These are phyloP conservation scores for Wickerhamiella galacta DNA, from an alignment of 805 yeast genomes.

Conservation along the genomic window DNA sequence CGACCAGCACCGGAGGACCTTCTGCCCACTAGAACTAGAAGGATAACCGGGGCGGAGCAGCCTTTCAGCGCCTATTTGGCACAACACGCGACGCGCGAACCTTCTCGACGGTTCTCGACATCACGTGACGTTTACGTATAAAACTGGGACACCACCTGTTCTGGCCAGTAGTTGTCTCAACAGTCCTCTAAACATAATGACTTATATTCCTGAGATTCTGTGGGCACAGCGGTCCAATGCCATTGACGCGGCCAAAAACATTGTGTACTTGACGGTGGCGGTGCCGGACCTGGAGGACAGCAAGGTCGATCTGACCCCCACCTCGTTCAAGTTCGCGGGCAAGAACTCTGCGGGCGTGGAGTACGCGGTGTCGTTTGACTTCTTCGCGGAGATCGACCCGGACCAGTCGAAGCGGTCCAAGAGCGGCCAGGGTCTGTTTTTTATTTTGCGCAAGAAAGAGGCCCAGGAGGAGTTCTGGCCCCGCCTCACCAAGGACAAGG, in stretches of 20 bases:
- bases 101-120: too few relatives aligned
- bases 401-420: constrained; percentile 40
- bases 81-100: too few relatives aligned
- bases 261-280: constrained; percentile 56
- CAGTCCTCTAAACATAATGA: background rate
- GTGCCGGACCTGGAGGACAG: constrained; percentile 53
- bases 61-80: too few relatives aligned
- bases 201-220: constrained; percentile 38
- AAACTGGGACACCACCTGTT: too few relatives aligned
- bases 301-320: constrained; percentile 42
- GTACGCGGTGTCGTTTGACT: constrained; percentile 55
- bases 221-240: constrained; percentile 96
- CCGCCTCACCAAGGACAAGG: constrained; percentile 74
- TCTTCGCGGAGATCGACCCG: constrained; percentile 57
- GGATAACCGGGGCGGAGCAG: too few relatives aligned
- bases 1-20: too few relatives aligned
- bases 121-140: too few relatives aligned
- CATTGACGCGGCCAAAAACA: constrained; percentile 54
- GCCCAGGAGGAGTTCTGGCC: constrained; percentile 81
- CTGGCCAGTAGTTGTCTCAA: too few relatives aligned
- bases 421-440: constrained; percentile 46
- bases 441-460: constrained; percentile 55
- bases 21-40: too few relatives aligned
- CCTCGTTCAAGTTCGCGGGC: constrained; percentile 36
- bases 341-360: constrained; percentile 26